Percentiles rank a stretch among this genome's conserved stretches.
These are phyloP conservation scores for Botrytis deweyae DNA, from an alignment of 2,329 filamentous ascomycete species.

Conservation along the genomic window DNA sequence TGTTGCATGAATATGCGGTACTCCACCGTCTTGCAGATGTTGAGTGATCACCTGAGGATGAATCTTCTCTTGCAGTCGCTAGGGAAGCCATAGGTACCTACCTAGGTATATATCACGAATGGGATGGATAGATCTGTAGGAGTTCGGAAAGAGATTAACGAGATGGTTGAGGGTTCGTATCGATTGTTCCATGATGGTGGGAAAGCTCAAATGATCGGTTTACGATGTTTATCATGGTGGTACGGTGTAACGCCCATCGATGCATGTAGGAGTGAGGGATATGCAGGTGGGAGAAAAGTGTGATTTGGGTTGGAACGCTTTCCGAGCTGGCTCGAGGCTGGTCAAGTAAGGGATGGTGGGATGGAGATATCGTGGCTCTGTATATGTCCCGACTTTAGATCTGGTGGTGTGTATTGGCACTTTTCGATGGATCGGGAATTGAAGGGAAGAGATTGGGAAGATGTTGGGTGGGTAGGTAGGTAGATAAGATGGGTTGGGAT, in stretches of 20 bases:
- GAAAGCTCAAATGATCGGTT: neutral
- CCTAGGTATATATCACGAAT: neutral
- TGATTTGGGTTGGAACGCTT: neutral
- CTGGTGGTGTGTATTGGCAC: neutral
- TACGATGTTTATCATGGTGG: neutral
- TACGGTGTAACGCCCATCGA: neutral
- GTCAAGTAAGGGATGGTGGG: neutral
- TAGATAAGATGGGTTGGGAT: neutral
- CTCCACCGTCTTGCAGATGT: slow-evolving; percentile 17
- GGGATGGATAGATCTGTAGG: neutral
- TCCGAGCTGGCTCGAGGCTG: no score
- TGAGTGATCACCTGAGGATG: slow-evolving; percentile 12
- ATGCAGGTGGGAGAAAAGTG: neutral
- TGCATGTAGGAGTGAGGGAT: neutral
- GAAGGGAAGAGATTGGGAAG: no score
- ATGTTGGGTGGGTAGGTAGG: neutral
- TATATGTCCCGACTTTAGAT: neutral
- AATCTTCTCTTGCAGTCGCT: neutral
- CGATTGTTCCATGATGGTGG: rapidly evolving
- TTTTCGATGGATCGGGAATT: neutral
- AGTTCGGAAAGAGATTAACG: neutral
- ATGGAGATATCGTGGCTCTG: neutral
- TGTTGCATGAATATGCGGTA: slow-evolving; percentile 9
- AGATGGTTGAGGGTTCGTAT: neutral
- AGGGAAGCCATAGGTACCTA: no score